Conservation (phyloP, 306 rosid species). For the Lathyrus tuberosus region DNA sequence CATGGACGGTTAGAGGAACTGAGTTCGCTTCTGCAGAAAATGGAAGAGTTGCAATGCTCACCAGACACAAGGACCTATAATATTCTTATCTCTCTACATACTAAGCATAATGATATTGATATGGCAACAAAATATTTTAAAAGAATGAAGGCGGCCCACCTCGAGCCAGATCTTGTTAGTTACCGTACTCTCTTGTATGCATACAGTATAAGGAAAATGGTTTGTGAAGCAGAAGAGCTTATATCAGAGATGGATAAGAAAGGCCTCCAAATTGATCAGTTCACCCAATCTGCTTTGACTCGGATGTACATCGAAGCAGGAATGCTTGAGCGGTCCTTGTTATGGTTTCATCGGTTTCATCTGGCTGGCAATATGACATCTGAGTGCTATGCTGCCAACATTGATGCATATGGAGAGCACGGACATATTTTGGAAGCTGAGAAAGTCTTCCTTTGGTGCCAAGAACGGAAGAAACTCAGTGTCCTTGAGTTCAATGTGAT, state of each 20-base stretch:
- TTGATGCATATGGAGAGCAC: constrained; percentile 88
- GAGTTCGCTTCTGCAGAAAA: constrained; percentile 62
- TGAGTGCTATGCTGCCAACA: constrained; percentile 89
- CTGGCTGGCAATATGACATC: constrained; percentile 68
- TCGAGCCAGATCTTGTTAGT: constrained; percentile 72
- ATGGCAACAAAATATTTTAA: constrained; percentile 66
- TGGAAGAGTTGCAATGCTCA: constrained; percentile 79
- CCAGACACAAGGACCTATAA: constrained; percentile 89
- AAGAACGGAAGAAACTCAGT: constrained; percentile 60
- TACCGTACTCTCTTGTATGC: constrained; percentile 92
- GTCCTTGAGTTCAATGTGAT: constrained; percentile 88
- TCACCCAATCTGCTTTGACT: constrained; percentile 88
- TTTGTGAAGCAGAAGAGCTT: constrained; percentile 69
- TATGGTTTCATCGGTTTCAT: constrained; percentile 82
- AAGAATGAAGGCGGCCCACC: constrained; percentile 62
- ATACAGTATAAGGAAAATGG: constrained; percentile 84
- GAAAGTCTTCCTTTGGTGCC: constrained; percentile 68
- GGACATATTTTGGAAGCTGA: constrained; percentile 81
- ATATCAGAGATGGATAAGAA: constrained; percentile 68
- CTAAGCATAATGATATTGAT: constrained; percentile 66
- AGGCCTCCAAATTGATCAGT: constrained; percentile 75
- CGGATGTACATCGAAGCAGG: constrained; percentile 83
- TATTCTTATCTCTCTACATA: constrained; percentile 67
- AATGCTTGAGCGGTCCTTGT: constrained; percentile 71
- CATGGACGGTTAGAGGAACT: constrained; percentile 78